Conservation (phyloP, 352 stramenopile genomes). For the Thalassiosira tumida region DNA sequence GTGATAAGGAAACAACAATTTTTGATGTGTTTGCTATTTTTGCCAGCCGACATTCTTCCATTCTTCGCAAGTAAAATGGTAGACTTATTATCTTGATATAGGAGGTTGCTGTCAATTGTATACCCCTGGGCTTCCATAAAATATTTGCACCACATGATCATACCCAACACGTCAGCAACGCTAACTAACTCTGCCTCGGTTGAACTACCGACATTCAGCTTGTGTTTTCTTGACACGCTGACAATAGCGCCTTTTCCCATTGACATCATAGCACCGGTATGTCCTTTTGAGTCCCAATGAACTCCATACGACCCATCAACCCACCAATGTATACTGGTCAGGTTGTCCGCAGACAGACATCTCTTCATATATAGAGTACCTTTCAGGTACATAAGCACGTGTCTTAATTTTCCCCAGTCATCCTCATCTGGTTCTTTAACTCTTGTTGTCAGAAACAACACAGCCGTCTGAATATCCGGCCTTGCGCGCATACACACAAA, state of each 20-base stretch:
- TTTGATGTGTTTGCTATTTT: constrained; percentile 74
- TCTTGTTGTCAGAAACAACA: constrained; percentile 74
- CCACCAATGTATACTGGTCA: constrained; percentile 52
- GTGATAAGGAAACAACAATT: constrained; percentile 78
- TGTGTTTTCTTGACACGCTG: constrained; percentile 69
- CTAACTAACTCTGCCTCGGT: constrained; percentile 73
- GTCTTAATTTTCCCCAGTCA: background rate
- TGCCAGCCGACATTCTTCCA: constrained; percentile 55
- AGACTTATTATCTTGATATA: constrained; percentile 71
- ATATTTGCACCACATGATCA: constrained; percentile 52
- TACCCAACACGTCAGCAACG: constrained; percentile 49
- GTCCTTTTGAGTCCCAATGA: constrained; percentile 71
- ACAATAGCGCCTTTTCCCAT: constrained; percentile 60
- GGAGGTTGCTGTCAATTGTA: background rate
- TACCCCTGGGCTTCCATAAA: constrained; percentile 55
- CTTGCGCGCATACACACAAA: constrained; percentile 59
- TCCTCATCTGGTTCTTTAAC: constrained; percentile 65
- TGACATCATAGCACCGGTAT: constrained; percentile 77
- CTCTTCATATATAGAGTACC: constrained; percentile 61
- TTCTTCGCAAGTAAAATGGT: constrained; percentile 71
- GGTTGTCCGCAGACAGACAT: constrained; percentile 28
- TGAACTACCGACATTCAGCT: constrained; percentile 72
- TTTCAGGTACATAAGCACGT: constrained; percentile 25
- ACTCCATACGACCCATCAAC: constrained; percentile 68
- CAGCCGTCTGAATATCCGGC: constrained; percentile 55